Conservation (phyloP, 306 rosid species). For the Acacia acuminata region DNA sequence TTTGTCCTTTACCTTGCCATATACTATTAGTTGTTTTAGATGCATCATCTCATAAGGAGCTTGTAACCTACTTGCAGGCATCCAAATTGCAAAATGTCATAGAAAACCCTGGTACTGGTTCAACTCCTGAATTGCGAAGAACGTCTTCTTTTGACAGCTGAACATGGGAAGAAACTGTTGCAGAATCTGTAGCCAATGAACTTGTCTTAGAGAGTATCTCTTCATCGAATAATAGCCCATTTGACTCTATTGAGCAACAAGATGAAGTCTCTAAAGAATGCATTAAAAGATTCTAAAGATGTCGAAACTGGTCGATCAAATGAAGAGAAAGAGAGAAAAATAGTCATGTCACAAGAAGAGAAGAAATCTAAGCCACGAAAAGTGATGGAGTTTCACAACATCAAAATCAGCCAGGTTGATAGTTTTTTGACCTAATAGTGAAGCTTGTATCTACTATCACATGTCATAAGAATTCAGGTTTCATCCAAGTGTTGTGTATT, state of each 20-base stretch:
- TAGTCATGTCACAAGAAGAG: constrained; percentile 59
- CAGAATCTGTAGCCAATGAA: constrained; percentile 86
- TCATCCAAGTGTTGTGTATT: constrained; percentile 5
- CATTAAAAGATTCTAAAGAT: constrained; percentile 76
- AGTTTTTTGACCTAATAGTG: constrained; percentile 19
- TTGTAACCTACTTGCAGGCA: constrained; percentile 60
- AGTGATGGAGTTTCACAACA: constrained; percentile 84
- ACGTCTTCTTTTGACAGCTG: constrained; percentile 78
- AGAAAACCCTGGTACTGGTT: constrained; percentile 40
- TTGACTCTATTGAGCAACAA: constrained; percentile 53
- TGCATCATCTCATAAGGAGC: constrained; percentile 14
- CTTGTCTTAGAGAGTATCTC: constrained; percentile 66
- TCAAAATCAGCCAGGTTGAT: constrained; percentile 96
- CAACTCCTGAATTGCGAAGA: constrained; percentile 61
- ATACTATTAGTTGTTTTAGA: constrained; percentile 12
- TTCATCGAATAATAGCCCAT: constrained; percentile 49
- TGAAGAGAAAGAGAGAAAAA: constrained; percentile 69
- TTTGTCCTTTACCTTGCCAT: background rate
- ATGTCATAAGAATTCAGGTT: constrained; percentile 15
- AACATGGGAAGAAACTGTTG: constrained; percentile 79
- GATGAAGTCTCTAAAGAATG: constrained; percentile 64
- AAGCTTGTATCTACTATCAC: constrained; percentile 5
- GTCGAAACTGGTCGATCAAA: constrained; percentile 65
- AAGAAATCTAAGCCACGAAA: constrained; percentile 77
- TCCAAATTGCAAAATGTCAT: constrained; percentile 58